A percentile compares a stretch with the other conserved stretches of the same genome.
phyloP scores from a whole-genome alignment of 2,329 filamentous ascomycete genomes.

The Camptophora hylomeconis region DNA sequence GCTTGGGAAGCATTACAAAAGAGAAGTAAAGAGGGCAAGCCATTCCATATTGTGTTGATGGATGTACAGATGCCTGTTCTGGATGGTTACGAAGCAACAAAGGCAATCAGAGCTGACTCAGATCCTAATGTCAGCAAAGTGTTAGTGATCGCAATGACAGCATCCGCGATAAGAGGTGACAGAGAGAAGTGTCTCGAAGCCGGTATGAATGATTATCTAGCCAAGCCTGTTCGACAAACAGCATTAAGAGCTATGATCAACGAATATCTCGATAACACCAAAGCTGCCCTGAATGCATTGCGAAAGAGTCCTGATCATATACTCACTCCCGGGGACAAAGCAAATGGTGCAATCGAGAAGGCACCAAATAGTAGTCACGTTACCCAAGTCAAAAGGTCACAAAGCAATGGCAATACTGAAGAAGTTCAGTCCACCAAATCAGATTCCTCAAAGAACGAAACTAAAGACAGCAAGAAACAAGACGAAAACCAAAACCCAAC shows the following conservation, averaged over 20 bases:
- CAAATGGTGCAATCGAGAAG: constrained; percentile 4
- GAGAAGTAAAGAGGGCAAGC: constrained; percentile 20
- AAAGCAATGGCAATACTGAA: constrained; percentile 1
- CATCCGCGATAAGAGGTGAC: constrained; percentile 85
- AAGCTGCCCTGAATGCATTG: constrained; percentile 5
- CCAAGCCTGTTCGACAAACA: constrained; percentile 84
- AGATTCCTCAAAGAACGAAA: constrained; percentile 9
- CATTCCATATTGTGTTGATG: constrained; percentile 36
- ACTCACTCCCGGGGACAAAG: constrained; percentile 9
- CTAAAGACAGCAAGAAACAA: constrained; percentile 1
- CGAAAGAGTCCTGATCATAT: constrained; percentile 2
- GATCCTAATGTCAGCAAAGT: constrained; percentile 66
- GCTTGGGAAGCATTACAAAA: constrained; percentile 24
- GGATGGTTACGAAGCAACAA: constrained; percentile 37
- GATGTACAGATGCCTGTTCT: constrained; percentile 37
- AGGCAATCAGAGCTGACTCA: constrained; percentile 43
- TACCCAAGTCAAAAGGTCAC: constrained; percentile 2
- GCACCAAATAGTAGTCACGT: too few species aligned
- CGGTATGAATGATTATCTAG: constrained; percentile 95
- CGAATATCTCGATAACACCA: constrained; percentile 39
- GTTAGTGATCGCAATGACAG: constrained; percentile 95
- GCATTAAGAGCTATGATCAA: constrained; percentile 75
- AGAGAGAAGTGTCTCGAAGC: constrained; percentile 89
- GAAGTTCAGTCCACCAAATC: constrained; percentile 4
- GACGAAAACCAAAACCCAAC: neutral